A percentile compares a stretch with the other conserved stretches of the same genome.
Evolutionary conservation across 2,329 filamentous ascomycete species (phyloP).

Genomic region (Ploettnerulaceae sp.): DNA sequence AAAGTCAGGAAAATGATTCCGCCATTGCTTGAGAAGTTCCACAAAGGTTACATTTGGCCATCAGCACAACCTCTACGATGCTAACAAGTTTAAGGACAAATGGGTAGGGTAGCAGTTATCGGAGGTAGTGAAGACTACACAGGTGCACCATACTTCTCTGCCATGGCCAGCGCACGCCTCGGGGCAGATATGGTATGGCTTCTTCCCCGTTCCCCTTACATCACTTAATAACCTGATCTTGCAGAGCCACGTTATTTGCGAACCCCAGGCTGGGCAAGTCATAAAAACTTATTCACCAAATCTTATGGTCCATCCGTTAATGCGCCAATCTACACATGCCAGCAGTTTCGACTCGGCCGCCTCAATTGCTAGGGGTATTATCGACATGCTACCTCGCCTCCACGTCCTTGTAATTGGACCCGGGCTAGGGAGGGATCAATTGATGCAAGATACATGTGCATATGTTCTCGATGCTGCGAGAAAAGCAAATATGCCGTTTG

Average conservation of each 20-base stretch:
- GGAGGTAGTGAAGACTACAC: conserved; percentile 96
- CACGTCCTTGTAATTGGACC: conserved; percentile 93
- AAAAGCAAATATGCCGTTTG: conserved; percentile 67
- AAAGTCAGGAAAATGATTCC: conserved; percentile 89
- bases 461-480: conserved; percentile 75
- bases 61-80: background rate
- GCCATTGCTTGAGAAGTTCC: conserved; percentile 90
- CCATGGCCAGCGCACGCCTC: conserved; percentile 88
- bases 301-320: conserved; percentile 95
- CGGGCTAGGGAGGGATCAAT: conserved; percentile 79
- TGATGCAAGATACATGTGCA: conserved; percentile 85
- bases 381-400: conserved; percentile 76
- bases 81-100: conserved; percentile 55
- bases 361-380: conserved; percentile 61
- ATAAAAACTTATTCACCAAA: conserved; percentile 99
- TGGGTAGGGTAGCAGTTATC: conserved; percentile 88
- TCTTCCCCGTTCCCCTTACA: background rate
- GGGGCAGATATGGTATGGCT: conserved; percentile 78
- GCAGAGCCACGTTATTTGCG: conserved; percentile 92
- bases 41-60: conserved; percentile 64
- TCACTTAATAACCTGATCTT: conserved; percentile 5
- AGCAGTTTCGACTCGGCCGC: conserved; percentile 50
- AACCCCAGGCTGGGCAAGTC: conserved; percentile 76
- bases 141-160: conserved; percentile 95
- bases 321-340: conserved; percentile 67